Percentiles rank a stretch among this genome's conserved stretches.
These are phyloP conservation scores for Calocybe indica DNA, from an alignment of 768 basidiomycete species.

Conservation along the genomic window DNA sequence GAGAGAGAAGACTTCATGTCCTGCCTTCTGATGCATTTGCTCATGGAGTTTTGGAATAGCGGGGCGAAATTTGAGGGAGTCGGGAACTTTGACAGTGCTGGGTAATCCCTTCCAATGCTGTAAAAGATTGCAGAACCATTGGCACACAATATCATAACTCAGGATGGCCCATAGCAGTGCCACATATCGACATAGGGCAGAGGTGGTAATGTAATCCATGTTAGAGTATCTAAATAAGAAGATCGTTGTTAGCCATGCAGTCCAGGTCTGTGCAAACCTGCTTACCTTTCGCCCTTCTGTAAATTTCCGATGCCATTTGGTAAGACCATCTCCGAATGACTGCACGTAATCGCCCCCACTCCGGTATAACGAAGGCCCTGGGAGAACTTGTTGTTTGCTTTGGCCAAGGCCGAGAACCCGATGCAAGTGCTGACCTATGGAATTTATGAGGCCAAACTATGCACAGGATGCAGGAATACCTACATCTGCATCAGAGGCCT, in stretches of 20 bases:
- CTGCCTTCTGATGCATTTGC: constrained; percentile 16
- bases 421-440: constrained; percentile 17
- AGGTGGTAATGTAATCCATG: constrained; percentile 16
- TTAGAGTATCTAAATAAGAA: constrained; percentile 11
- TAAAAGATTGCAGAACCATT: too few relatives aligned
- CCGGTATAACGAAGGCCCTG: constrained; percentile 16
- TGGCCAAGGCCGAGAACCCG: constrained; percentile 14
- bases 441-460: background rate
- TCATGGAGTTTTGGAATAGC: constrained; percentile 27
- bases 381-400: constrained; percentile 14
- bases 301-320: constrained; percentile 21
- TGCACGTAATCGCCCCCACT: constrained; percentile 13
- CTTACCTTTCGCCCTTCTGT: constrained; percentile 26
- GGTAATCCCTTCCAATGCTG: too few relatives aligned
- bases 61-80: constrained; percentile 5
- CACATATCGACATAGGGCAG: constrained; percentile 1
- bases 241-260: background rate
- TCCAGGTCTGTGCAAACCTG: background rate
- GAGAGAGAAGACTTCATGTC: constrained; percentile 20
- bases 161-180: constrained; percentile 7
- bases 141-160: constrained; percentile 26
- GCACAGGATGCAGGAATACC: background rate
- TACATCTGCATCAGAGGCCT: constrained; percentile 9
- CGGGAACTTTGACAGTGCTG: too few relatives aligned
- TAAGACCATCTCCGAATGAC: constrained; percentile 16